Base-by-base conservation (phyloP, 495 filamentous ascomycete species). In the Xeromyces bisporus region DNA sequence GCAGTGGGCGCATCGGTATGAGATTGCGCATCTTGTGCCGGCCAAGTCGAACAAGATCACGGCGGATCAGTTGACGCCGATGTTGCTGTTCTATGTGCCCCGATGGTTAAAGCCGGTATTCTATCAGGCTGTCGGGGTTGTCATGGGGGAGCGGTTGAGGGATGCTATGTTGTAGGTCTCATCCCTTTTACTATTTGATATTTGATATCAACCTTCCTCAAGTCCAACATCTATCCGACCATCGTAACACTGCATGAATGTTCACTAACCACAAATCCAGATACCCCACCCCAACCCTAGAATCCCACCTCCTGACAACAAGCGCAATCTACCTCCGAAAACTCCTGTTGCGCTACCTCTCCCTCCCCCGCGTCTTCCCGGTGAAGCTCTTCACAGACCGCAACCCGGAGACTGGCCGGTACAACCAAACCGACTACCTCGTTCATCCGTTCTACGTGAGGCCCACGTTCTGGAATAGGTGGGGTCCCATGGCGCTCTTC, bases 161-260 rank as follows among this genome's bases (percentile, higher is more conserved):
- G 64, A 51, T 25, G 72, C 75, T 3, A 80, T 81, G 67, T 43
- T 69, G 71, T 77, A 67, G n/a, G n/a, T n/a, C n/a, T n/a, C n/a
- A n/a, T n/a, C n/a, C n/a, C n/a, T n/a, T n/a, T n/a, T n/a, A n/a
- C n/a, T n/a, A n/a, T n/a, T n/a, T n/a, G n/a, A n/a, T n/a, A n/a
- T n/a, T 52, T 15, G 8, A 25, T 5, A 13, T 12, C 20, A 17
- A 6, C 12, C 12, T 23, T 18, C 40, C 5, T 40, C 24, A 13
- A 14, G 10, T 24, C 7, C 6, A 6, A 8, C 8, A 13, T 20
- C 9, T 17, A 55, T 42, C 36, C 40, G 49, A 8, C 15, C 31
- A 24, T 29, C 15, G 6, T 21, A n/a, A n/a, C n/a, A n/a, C n/a
- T n/a, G n/a, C n/a, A n/a, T n/a, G n/a, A n/a, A n/a, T n/a, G n/a